Evolutionary conservation across 2,329 filamentous ascomycete species (phyloP), one percentile per base, ranked within the genome.

Genomic region (Arthrocladium fulminans): DNA sequence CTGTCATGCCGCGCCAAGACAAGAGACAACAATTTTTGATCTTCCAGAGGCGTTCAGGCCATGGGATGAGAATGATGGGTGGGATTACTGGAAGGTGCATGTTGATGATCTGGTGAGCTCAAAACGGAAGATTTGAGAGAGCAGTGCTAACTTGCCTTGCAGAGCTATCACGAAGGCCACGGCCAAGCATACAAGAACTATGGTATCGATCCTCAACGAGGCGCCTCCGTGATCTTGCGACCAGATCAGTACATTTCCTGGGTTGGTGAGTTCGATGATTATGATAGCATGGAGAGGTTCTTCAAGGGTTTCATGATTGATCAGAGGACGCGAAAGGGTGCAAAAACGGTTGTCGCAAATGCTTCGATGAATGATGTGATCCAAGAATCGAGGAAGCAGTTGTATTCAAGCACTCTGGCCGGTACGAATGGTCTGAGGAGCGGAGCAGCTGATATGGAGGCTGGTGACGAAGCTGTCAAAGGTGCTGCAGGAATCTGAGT

Each of bases 201-300:
- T 49, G 82, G 80, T 0, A 68, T 87, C 1, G 70, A 79, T 54
- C 60, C 55, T 15, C 66, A 73, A 46, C 63, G 64, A 17, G 82
- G 83, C 0, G 79, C 76, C 52, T 65, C 80, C 3, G 73, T 84
- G 0, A 66, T 81, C 1, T 67, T 81, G 1, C 64, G 84, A 42
- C 84, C 83, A 2, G 84, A 87, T 66, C 80, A 83, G 59, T 81
- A 86, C 62, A 74, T 86, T 25, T 50, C 53, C 5, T 63, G 45
- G 22, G 46, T 59, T 7, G 55, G 57, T 4, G 24, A 24, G 35
- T 41, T 48, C 35, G 55, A 59, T 20, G 57, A 53, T 23, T 52
- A 50, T 34, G 54, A 52, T 8, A 42, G 34, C 23, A 51, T 58
- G 46, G 50, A 58, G 17, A 47, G 34, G 32, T 58, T 57, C 51